Conservation (phyloP, 2,329 filamentous ascomycete genomes). For the Meredithiella fracta region DNA sequence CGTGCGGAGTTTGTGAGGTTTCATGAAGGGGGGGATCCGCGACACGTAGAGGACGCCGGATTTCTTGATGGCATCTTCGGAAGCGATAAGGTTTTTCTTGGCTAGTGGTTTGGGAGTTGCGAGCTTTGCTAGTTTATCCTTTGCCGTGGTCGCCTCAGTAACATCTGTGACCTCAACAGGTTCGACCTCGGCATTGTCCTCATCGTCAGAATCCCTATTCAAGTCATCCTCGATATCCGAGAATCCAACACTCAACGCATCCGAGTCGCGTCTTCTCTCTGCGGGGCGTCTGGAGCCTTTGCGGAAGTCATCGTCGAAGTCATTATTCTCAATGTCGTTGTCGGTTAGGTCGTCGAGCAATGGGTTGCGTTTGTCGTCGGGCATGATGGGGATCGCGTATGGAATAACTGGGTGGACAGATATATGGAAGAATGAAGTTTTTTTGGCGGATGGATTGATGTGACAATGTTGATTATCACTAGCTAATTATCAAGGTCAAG, state of each 20-base stretch:
- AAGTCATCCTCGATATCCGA: conserved; percentile 25
- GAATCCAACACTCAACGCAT: conserved; percentile 16
- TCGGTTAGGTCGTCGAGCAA: conserved; percentile 26
- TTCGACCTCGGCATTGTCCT: conserved; percentile 15
- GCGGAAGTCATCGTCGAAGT: conserved; percentile 52
- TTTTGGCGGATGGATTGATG: too few species aligned
- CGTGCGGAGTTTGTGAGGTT: conserved; percentile 58
- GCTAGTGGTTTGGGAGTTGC: conserved; percentile 24
- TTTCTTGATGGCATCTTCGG: conserved; percentile 48
- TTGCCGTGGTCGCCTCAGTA: conserved; percentile 28
- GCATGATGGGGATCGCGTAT: conserved; percentile 3
- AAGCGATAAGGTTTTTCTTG: conserved; percentile 51
- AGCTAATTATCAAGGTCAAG: too few species aligned
- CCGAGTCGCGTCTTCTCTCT: conserved; percentile 40
- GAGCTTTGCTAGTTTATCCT: conserved; percentile 17
- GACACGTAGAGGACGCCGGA: conserved; percentile 75
- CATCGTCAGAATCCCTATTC: conserved; percentile 21
- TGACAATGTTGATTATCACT: too few species aligned
- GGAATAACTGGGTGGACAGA: too few species aligned
- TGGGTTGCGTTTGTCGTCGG: conserved; percentile 17
- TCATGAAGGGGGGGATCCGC: conserved; percentile 77
- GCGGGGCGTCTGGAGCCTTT: conserved; percentile 49
- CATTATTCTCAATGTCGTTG: conserved; percentile 41
- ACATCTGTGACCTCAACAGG: conserved; percentile 8
- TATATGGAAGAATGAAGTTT: too few species aligned